Conservation (phyloP, 441 rosid genomes). For the Populus hybrid region DNA sequence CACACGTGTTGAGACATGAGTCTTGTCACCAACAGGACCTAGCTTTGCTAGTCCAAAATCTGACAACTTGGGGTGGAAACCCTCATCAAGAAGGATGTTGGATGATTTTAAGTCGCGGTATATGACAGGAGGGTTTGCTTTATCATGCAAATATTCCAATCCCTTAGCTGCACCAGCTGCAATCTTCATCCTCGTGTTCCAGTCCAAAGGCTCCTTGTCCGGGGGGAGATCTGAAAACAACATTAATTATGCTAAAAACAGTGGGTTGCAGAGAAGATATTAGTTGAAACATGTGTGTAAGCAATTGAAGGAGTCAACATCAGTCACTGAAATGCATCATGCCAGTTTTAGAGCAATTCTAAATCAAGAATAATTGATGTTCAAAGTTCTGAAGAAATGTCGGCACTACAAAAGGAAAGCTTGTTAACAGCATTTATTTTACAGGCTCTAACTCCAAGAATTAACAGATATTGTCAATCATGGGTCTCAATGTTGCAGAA, state of each 20-base stretch:
- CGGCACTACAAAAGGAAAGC: neutral
- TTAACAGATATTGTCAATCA: neutral
- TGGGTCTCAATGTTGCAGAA: neutral
- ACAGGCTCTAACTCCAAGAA: neutral
- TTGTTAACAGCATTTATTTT: neutral
- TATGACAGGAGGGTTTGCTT: slow-evolving; percentile 95
- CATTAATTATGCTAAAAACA: slow-evolving; percentile 8
- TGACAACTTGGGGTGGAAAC: slow-evolving; percentile 28
- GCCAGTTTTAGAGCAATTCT: neutral
- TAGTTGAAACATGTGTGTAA: neutral
- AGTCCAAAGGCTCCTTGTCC: slow-evolving; percentile 76
- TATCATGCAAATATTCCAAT: slow-evolving; percentile 91
- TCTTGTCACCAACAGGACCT: no score
- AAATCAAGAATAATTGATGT: neutral
- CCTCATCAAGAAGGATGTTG: slow-evolving; percentile 89
- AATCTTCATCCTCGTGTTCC: slow-evolving; percentile 34
- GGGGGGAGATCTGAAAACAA: slow-evolving; percentile 70
- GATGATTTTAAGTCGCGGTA: slow-evolving; percentile 95
- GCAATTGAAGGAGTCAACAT: neutral
- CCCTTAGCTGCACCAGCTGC: slow-evolving; percentile 99
- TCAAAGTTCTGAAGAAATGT: neutral
- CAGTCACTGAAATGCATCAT: slow-evolving; percentile 1
- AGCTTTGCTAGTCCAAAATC: no score
- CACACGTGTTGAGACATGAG: no score
- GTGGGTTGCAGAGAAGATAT: neutral